Conservation (phyloP, 495 filamentous ascomycete species). For the Diplogelasinospora grovesii region DNA sequence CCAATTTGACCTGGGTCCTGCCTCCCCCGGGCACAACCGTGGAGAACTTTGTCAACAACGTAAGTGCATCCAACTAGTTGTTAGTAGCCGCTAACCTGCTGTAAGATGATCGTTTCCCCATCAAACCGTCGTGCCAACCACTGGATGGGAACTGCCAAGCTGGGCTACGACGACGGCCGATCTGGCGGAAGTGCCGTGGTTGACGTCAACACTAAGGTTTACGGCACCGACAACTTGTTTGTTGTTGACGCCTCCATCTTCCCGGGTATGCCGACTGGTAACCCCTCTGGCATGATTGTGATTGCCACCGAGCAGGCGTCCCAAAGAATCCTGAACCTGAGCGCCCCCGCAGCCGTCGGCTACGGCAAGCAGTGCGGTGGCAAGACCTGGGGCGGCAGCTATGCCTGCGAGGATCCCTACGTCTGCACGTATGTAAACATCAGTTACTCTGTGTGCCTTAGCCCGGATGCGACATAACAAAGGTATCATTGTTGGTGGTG, state of each 20-base stretch:
- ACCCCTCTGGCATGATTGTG: constrained; percentile 56
- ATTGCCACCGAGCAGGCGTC: constrained; percentile 51
- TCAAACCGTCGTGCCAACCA: constrained; percentile 61
- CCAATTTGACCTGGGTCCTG: constrained; percentile 47
- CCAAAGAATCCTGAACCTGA: constrained; percentile 22
- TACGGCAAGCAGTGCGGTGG: too few species aligned
- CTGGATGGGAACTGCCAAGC: constrained; percentile 58
- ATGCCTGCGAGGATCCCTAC: too few species aligned
- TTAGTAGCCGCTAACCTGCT: not conserved
- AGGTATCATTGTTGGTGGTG: too few species aligned
- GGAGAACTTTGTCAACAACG: constrained; percentile 44
- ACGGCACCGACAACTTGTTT: constrained; percentile 64
- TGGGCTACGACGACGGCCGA: constrained; percentile 62
- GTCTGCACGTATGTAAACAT: too few species aligned
- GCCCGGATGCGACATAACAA: too few species aligned
- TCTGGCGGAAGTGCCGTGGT: constrained; percentile 59
- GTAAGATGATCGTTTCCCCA: constrained; percentile 42
- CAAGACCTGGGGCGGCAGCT: too few species aligned
- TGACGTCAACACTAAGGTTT: constrained; percentile 63
- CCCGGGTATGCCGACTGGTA: constrained; percentile 54
- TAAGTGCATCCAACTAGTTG: constrained; percentile 2
- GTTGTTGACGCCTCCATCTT: constrained; percentile 60
- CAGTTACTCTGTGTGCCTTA: too few species aligned
- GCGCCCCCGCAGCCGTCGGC: too few species aligned
- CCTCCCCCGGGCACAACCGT: constrained; percentile 49